Percentiles rank a stretch among this genome's conserved stretches.
phyloP scores from a whole-genome alignment of 75 land plant genomes.

The Cunninghamia lanceolata region DNA sequence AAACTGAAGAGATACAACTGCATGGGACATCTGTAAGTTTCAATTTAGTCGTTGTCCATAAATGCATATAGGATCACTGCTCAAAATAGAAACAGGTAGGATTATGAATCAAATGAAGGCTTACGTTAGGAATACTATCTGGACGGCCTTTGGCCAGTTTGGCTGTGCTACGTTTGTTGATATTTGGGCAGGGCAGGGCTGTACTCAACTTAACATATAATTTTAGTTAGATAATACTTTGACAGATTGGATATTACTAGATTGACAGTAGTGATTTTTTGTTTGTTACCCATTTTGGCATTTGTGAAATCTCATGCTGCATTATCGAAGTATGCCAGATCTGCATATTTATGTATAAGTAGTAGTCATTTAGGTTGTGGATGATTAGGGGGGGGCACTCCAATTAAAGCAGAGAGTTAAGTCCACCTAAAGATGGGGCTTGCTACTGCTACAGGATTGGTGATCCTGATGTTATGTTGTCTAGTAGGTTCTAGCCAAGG shows the following conservation, averaged over 20 bases:
- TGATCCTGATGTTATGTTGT: not conserved
- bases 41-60: not conserved
- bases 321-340: not conserved
- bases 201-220: not conserved
- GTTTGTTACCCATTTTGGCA: not conserved
- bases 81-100: not conserved
- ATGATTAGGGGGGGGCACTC: not conserved
- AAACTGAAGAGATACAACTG: not conserved
- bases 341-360: not conserved
- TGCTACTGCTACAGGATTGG: not conserved
- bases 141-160: not conserved
- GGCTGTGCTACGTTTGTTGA: not conserved
- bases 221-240: not conserved
- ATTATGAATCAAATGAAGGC: not conserved
- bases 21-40: not conserved
- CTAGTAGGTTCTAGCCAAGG: slow-evolving; percentile 9
- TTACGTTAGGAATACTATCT: not conserved
- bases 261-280: not conserved
- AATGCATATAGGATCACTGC: not conserved
- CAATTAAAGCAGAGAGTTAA: not conserved
- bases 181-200: not conserved
- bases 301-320: not conserved
- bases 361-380: not conserved
- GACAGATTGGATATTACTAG: not conserved
- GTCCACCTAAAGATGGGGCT: not conserved